These are phyloP conservation scores for Ascochyta lentis DNA, from an alignment of 2,329 filamentous ascomycete genomes.

Conservation along the genomic window DNA sequence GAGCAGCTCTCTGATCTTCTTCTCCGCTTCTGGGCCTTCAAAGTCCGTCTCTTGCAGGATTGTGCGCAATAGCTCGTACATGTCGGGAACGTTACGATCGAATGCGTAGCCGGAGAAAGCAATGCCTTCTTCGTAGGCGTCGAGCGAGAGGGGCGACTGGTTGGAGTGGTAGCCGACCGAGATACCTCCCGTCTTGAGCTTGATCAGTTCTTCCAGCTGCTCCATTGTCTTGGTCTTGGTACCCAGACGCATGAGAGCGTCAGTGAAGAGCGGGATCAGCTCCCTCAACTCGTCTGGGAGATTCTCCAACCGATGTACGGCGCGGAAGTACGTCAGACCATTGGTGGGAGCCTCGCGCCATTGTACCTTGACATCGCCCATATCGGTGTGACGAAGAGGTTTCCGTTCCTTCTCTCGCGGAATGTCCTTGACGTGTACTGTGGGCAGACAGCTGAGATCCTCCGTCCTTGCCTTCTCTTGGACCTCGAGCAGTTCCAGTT, in stretches of 20 bases:
- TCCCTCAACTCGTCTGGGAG: slow-evolving; percentile 84
- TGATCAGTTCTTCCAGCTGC: slow-evolving; percentile 92
- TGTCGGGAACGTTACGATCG: slow-evolving; percentile 86
- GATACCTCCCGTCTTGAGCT: slow-evolving; percentile 92
- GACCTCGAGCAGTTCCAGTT: slow-evolving; percentile 79
- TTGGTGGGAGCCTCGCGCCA: slow-evolving; percentile 96
- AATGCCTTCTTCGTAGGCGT: slow-evolving; percentile 78
- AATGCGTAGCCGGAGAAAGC: slow-evolving; percentile 85
- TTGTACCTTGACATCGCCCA: slow-evolving; percentile 74
- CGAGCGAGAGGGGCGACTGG: slow-evolving; percentile 75
- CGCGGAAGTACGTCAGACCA: slow-evolving; percentile 93
- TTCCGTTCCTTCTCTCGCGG: slow-evolving; percentile 78
- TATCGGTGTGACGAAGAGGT: slow-evolving; percentile 63
- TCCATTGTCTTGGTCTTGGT: slow-evolving; percentile 90
- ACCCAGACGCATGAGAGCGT: slow-evolving; percentile 90
- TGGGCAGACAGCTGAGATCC: slow-evolving; percentile 86
- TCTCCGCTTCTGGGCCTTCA: slow-evolving; percentile 78
- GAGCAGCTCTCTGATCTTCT: slow-evolving; percentile 83
- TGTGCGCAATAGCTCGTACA: slow-evolving; percentile 84
- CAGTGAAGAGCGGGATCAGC: slow-evolving; percentile 87
- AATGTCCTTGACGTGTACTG: slow-evolving; percentile 88
- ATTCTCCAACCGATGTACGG: slow-evolving; percentile 78
- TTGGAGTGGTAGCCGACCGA: slow-evolving; percentile 84
- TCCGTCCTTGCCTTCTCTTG: slow-evolving; percentile 85
- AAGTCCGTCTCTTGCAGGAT: slow-evolving; percentile 90